Base-by-base conservation (phyloP, 2,329 filamentous ascomycete genomes). In the Beauveria varroae region DNA sequence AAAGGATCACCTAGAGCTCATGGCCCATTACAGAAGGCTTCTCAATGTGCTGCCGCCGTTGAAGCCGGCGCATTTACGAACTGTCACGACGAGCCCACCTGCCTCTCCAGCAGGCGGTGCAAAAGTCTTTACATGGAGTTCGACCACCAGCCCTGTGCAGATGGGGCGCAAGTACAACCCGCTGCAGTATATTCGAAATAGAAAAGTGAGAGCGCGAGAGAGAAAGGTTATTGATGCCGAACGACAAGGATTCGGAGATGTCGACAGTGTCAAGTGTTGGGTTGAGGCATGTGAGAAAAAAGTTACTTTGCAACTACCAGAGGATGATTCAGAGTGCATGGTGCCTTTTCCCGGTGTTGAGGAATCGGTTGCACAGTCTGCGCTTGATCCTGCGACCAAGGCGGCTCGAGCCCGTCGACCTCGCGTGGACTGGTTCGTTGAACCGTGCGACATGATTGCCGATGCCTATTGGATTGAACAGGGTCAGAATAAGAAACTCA, bases 401-500 rank as follows among this genome's bases (percentile, higher is more conserved):
- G 73, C 77, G 63, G 76, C 79, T 14, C 91, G 91, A 64, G 77
- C 84, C 3, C 86, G 86, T 61, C 84, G 91, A 54, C 87, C 89
- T 1, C 85, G 90, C 63, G 86, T 92, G 26, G 92, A 96, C 69
- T 98, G 95, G 95, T 82, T 85, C 44, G 85, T 93, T 20, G 85
- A 89, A 50, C 90, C 93, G 0, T 87, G 90, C 61, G 93, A 98
- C 71, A 82, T 97, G 72, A 78, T 98, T 52, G 93, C 93, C 5
- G 95, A 99, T 76, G 81, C 89, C 1, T 91, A 93, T 69, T 99
- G 95, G 95, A 76, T 96, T 24, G 91, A 97, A 71, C 86, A 93
- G 68, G 85, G 83, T 37, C 79, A 87, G 62, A 92, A 97, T 73
- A 96, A 93, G 71, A 81, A 81, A 57, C 79, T 92, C 30, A 88